Percentiles rank a stretch among this genome's conserved stretches.
Evolutionary conservation across 129 eudicot genomes (phyloP).

Genomic region (Cynara cardunculus): DNA sequence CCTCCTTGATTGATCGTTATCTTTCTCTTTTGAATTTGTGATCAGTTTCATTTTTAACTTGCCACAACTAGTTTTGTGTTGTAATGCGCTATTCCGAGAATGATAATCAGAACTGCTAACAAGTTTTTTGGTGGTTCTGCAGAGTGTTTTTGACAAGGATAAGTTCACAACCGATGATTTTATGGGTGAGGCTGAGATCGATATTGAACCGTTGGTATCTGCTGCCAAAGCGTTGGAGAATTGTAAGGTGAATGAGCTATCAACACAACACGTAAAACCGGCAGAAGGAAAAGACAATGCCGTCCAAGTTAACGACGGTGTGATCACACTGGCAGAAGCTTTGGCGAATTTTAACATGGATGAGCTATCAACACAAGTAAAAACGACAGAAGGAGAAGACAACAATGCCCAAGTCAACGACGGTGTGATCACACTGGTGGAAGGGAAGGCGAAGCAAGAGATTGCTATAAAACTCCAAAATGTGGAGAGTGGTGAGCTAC

Average conservation of each 20-base stretch:
- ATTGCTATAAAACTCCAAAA: conserved; percentile 60
- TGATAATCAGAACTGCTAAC: background rate
- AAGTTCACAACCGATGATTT: conserved; percentile 80
- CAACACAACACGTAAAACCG: conserved; percentile 38
- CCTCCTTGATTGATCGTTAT: background rate
- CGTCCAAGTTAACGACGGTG: conserved; percentile 41
- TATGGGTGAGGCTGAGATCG: conserved; percentile 95
- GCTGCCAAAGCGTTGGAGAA: conserved; percentile 68
- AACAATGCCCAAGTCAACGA: conserved; percentile 40
- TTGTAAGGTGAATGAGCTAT: conserved; percentile 25
- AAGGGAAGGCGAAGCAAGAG: conserved; percentile 66
- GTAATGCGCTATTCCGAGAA: background rate
- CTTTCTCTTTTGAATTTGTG: background rate
- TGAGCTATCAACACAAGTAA: conserved; percentile 37
- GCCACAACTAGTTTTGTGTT: background rate
- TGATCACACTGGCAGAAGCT: conserved; percentile 44
- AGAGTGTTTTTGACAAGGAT: conserved; percentile 93
- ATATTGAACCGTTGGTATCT: conserved; percentile 69
- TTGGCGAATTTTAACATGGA: conserved; percentile 29
- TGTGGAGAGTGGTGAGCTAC: conserved; percentile 73
- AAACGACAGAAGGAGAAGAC: conserved; percentile 51
- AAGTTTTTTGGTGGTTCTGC: conserved; percentile 22
- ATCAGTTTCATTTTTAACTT: too few species aligned
- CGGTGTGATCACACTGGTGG: conserved; percentile 42
- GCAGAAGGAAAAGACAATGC: conserved; percentile 48